Base-by-base conservation (phyloP, 2,329 filamentous ascomycete species). In the Cladosporium cucumerinum region DNA sequence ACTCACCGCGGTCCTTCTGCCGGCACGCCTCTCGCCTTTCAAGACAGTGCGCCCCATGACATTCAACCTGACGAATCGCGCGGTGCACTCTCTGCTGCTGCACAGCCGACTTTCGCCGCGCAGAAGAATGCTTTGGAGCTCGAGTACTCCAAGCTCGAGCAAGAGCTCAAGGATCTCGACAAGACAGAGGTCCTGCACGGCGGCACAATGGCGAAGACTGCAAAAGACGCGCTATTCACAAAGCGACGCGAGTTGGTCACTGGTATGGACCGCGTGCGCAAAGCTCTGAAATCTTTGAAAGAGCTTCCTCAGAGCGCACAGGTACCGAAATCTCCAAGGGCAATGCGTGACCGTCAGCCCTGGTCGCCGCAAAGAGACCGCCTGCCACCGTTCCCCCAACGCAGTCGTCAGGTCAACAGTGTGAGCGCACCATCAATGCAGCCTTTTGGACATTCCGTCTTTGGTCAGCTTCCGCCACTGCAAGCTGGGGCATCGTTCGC, bases 181-280 rank as follows among this genome's bases (percentile, higher is more conserved):
- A 76, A 76, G 69, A 72, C 72, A 2, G 76, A 78, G 63, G 76
- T 76, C 26, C 69, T 77, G 25, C 73, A 77, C 59, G 72, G 74
- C 34, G 70, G 71, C 43, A 68, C 69, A 14, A 74, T 78, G 73
- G 65, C 66, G 34, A 71, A 71, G 59, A 67, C 65, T 46, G 72
- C 73, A 32, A 75, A 70, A 66, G 69, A 72, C 11, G 71, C 72
- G 39, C 71, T 78, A 10, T 65, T 76, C 36, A 66, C 69, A 32
- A 74, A 72, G 65, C 75, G 75, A 46, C 71, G 73, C 28, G 72
- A 76, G 48, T 69, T 78, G 25, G 72, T 77, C 59, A 69, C 62
- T 43, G 67, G 67, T 25, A 66, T 75, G 67, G 76, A 78, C 70
- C 70, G 71, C 34, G 69, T 77, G 21, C 76, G 76, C 58, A 74